phyloP scores from a whole-genome alignment of 2,329 filamentous ascomycete genomes.

The Alternaria burnsii region DNA sequence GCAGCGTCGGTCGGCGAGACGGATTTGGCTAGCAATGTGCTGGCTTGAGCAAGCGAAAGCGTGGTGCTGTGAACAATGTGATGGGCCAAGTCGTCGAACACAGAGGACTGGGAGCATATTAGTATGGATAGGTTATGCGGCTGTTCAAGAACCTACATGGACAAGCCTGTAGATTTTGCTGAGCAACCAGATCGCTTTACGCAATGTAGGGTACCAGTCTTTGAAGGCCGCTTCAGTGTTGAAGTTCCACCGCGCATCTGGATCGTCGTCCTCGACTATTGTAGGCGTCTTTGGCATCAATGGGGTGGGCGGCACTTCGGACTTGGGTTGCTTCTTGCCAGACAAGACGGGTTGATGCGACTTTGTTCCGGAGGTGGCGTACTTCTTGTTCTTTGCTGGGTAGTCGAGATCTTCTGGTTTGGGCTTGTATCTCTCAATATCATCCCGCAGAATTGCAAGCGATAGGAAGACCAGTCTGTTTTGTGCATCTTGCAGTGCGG shows the following conservation, averaged over 20 bases:
- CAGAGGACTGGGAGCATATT: conserved; percentile 60
- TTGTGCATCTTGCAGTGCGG: conserved; percentile 72
- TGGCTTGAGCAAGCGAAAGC: conserved; percentile 79
- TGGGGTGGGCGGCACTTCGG: conserved; percentile 43
- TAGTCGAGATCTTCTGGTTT: conserved; percentile 72
- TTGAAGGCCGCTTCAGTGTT: conserved; percentile 65
- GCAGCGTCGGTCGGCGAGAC: conserved; percentile 77
- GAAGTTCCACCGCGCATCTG: conserved; percentile 61
- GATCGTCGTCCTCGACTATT: conserved; percentile 61
- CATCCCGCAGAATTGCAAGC: conserved; percentile 68
- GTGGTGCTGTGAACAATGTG: conserved; percentile 92
- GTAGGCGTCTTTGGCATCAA: conserved; percentile 59
- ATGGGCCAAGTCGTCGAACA: conserved; percentile 77
- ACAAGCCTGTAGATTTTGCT: conserved; percentile 75
- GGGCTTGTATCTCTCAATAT: conserved; percentile 72
- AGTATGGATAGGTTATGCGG: background rate
- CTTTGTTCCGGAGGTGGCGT: conserved; percentile 52
- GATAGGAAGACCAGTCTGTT: conserved; percentile 72
- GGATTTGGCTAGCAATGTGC: conserved; percentile 72
- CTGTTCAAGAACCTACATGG: conserved; percentile 58
- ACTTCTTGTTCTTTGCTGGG: conserved; percentile 61
- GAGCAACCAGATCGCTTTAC: conserved; percentile 73
- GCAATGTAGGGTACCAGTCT: conserved; percentile 72
- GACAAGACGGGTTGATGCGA: conserved; percentile 59
- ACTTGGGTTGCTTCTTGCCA: conserved; percentile 60